Conservation (phyloP, 345 rosid species). For the Excoecaria agallocha region DNA sequence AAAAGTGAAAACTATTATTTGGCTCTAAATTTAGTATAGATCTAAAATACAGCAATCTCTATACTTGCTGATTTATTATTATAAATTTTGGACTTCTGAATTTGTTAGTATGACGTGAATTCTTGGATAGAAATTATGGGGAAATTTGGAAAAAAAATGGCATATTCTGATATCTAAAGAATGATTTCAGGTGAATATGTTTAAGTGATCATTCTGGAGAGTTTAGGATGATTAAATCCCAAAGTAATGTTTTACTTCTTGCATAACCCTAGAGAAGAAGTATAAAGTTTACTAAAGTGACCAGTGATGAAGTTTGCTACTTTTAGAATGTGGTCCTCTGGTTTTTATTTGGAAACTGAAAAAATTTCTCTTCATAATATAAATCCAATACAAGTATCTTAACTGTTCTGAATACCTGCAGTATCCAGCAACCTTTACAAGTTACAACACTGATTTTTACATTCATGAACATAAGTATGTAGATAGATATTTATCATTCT, state of each 20-base stretch:
- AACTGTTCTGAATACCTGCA: background rate
- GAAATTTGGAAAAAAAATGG: background rate
- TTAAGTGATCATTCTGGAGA: too few relatives aligned
- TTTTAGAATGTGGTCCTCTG: background rate
- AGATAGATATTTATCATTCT: background rate
- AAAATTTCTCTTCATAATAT: background rate
- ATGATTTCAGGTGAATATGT: background rate
- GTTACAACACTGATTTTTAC: background rate
- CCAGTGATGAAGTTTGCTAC: background rate
- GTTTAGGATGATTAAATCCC: too few relatives aligned
- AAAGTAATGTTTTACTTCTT: too few relatives aligned
- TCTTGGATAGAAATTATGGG: background rate
- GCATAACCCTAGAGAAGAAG: background rate
- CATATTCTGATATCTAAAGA: background rate
- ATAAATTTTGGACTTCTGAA: background rate
- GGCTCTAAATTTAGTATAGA: background rate
- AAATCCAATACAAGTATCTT: too few relatives aligned
- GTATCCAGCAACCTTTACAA: background rate
- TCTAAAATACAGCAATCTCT: too few relatives aligned
- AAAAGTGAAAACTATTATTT: background rate
- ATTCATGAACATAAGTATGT: background rate
- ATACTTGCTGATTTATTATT: background rate
- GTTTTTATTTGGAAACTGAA: background rate
- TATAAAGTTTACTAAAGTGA: background rate
- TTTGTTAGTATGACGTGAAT: background rate